A percentile compares a stretch with the other conserved stretches of the same genome.
These are phyloP conservation scores for Salinomyces thailandicus DNA, from an alignment of 2,329 filamentous ascomycete species.

Conservation along the genomic window DNA sequence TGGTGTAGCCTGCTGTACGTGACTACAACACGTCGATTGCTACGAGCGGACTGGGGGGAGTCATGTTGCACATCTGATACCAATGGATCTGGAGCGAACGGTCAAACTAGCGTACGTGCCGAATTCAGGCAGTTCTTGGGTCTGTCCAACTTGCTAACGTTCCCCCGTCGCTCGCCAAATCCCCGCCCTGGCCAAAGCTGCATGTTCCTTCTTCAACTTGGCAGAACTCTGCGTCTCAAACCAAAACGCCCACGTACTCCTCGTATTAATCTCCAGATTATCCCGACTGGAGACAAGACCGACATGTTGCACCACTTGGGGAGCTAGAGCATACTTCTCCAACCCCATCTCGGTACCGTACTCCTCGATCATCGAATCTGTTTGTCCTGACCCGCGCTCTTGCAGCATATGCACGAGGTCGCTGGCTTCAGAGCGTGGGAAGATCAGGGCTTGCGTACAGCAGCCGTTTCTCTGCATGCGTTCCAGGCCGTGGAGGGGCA, in stretches of 20 bases:
- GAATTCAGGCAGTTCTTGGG: too few species aligned
- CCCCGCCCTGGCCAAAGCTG: not conserved
- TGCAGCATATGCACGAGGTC: slow-evolving; percentile 7
- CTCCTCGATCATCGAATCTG: slow-evolving; percentile 13
- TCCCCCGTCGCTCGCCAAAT: not conserved
- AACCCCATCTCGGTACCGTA: slow-evolving; percentile 7
- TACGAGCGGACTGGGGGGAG: too few species aligned
- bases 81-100: too few species aligned
- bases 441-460: slow-evolving; percentile 27
- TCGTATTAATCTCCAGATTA: not conserved
- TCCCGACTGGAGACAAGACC: slow-evolving; percentile 8
- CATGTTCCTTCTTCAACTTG: not conserved
- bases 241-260: not conserved
- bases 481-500: slow-evolving; percentile 7
- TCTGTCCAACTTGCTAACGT: too few species aligned
- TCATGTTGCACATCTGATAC: too few species aligned
- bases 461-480: slow-evolving; percentile 20
- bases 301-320: slow-evolving; percentile 15
- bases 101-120: too few species aligned
- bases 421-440: slow-evolving; percentile 14
- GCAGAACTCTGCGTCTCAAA: not conserved
- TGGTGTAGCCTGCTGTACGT: too few species aligned
- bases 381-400: slow-evolving; percentile 11
- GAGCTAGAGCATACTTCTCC: slow-evolving; percentile 9
- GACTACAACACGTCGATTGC: too few species aligned